phyloP scores from a whole-genome alignment of 495 filamentous ascomycete species.

The Aspergillus taichungensis region DNA sequence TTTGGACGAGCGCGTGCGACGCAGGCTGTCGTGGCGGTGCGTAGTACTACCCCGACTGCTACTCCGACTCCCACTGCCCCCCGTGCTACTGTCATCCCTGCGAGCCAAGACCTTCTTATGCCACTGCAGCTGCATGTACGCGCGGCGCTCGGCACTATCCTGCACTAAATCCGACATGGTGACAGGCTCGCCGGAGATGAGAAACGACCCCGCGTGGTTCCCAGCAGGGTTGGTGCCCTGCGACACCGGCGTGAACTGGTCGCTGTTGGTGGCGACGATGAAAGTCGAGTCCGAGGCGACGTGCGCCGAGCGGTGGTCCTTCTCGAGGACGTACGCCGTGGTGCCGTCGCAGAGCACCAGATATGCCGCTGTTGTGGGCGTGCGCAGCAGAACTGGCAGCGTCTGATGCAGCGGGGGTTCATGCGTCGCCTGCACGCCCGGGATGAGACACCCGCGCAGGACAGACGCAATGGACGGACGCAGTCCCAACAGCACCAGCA shows the following conservation, averaged over 20 bases:
- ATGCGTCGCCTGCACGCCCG: slow-evolving; percentile 1
- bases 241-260: slow-evolving; percentile 16
- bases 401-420: slow-evolving; percentile 20
- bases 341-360: slow-evolving; percentile 45
- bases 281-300: slow-evolving; percentile 36
- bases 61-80: slow-evolving; percentile 3
- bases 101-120: slow-evolving; percentile 13
- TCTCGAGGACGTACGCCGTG: slow-evolving; percentile 43
- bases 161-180: slow-evolving; percentile 29
- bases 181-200: slow-evolving; percentile 8
- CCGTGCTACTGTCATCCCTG: too few species aligned
- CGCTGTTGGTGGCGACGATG: slow-evolving; percentile 50
- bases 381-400: slow-evolving; percentile 18
- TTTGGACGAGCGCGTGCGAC: slow-evolving; percentile 5
- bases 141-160: slow-evolving; percentile 30
- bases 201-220: slow-evolving; percentile 2
- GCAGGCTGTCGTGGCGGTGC: not conserved
- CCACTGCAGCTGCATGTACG: slow-evolving; percentile 34
- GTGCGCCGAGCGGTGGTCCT: slow-evolving; percentile 41
- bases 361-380: slow-evolving; percentile 48
- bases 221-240: slow-evolving; percentile 5
- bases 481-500: slow-evolving; percentile 48
- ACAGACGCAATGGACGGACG: slow-evolving; percentile 48
- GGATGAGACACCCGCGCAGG: slow-evolving; percentile 38
- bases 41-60: not conserved